Percentiles rank a stretch among this genome's conserved stretches.
phyloP scores from a whole-genome alignment of 2,329 filamentous ascomycete species.

The Cadophora luteo-olivacea region DNA sequence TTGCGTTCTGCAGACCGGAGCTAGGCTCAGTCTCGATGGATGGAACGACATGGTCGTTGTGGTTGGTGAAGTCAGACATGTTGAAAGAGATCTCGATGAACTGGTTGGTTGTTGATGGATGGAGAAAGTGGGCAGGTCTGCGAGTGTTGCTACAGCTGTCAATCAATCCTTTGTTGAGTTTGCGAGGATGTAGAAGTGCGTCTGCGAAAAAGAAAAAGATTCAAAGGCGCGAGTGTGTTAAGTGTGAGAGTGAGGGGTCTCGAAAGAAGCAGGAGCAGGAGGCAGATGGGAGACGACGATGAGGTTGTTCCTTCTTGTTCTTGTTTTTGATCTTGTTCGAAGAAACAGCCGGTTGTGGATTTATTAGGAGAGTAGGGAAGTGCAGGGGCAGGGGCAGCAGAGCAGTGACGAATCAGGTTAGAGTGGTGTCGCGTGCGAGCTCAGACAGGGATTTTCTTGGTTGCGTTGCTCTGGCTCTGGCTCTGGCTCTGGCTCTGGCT shows the following conservation, averaged over 20 bases:
- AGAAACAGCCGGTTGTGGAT: neutral
- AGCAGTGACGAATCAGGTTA: slow-evolving; percentile 19
- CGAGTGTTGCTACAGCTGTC: neutral
- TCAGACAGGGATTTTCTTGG: slow-evolving; percentile 18
- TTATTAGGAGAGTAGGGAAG: neutral
- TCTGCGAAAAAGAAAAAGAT: neutral
- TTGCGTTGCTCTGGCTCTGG: neutral
- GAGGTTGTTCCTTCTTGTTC: slow-evolving; percentile 6
- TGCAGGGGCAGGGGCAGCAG: neutral
- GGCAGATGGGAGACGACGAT: slow-evolving; percentile 15
- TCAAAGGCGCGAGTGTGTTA: neutral
- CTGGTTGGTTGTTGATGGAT: slow-evolving; percentile 23
- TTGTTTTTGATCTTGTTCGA: neutral
- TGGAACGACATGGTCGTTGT: slow-evolving; percentile 33
- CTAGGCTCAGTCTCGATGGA: slow-evolving; percentile 37
- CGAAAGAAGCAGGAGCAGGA: neutral
- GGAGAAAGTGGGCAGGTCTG: slow-evolving; percentile 8
- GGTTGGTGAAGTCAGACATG: slow-evolving; percentile 36
- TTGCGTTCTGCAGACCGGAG: slow-evolving; percentile 35
- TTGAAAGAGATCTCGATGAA: slow-evolving; percentile 25
- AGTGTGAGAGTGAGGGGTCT: slow-evolving; percentile 15
- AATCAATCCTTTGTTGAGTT: slow-evolving; percentile 14
- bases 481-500: too few species aligned
- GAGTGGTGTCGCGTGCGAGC: slow-evolving; percentile 25
- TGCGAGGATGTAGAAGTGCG: slow-evolving; percentile 3